Base-by-base conservation (phyloP, 352 stramenopile species). In the Pythium aristosporum region DNA sequence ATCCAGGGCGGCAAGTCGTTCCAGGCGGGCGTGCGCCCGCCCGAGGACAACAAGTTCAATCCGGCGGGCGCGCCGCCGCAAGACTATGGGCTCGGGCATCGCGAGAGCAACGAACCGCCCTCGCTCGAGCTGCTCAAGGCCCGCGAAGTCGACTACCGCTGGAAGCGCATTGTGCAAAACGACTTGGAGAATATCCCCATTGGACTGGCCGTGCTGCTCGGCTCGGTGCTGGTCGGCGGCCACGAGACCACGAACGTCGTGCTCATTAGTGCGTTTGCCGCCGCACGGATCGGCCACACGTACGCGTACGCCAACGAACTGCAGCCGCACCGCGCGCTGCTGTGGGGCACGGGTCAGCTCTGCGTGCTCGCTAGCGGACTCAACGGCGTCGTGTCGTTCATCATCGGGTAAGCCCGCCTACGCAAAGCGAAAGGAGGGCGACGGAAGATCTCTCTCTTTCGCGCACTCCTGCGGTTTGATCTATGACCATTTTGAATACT, bases 141-240 rank as follows among this genome's bases (percentile, higher is more conserved):
- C 13, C 63, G 63, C 2, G 69, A 72, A 36, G 42, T 73, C 3
- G 74, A 79, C 32, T 69, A 70, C 30, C 73, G 75, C 50, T 83
- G 75, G 75, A 69, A 74, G 21, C 69, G 74, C 49, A 74, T 82
- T 52, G 68, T 81, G 23, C 68, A 71, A 54, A 83, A 80, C 62
- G 71, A 83, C 54, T 52, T 83, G 20, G 75, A 83, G 65, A 74
- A 58, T 39, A 79, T 80, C 37, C 75, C 73, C 3, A 57, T 83
- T n/a, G 68, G 65, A 1, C 57, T 88, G 37, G 61, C 68, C 6
- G 69, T 83, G 32, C 65, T 83, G 32, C 55, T 83, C 15, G 76
- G 74, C 23, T 79, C 75, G 15, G 72, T 80, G 28, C 50, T 83
- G 30, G 72, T 69, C 2, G 73, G 67, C n/a, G 73, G 74, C 15